Evolutionary conservation across 331 rosid genomes (phyloP).

Genomic region (Prunus yedoensis): DNA sequence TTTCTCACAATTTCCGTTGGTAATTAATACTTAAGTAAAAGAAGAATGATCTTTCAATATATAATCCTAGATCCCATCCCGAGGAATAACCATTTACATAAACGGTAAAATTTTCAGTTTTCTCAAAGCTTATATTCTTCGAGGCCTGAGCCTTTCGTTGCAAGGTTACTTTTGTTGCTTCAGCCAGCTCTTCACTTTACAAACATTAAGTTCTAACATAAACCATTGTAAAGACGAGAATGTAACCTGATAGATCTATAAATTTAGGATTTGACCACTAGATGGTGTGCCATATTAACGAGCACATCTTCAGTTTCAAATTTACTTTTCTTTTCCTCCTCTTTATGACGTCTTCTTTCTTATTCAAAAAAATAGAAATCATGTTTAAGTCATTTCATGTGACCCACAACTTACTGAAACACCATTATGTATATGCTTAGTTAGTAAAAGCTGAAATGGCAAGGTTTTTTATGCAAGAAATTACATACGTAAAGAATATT

Average conservation of each 20-base stretch:
- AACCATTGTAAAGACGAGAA: neutral
- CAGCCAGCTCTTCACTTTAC: neutral
- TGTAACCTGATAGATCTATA: neutral
- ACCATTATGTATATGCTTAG: neutral
- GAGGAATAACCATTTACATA: too few relatives aligned
- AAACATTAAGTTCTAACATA: too few relatives aligned
- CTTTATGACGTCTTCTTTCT: neutral
- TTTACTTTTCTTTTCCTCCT: neutral
- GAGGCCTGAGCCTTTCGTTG: neutral
- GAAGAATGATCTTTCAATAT: too few relatives aligned
- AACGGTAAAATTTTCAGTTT: too few relatives aligned
- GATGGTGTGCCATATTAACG: neutral
- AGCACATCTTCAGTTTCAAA: neutral
- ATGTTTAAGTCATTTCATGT: neutral
- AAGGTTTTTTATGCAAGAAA: conserved; percentile 12
- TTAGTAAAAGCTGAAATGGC: neutral
- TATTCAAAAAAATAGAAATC: too few relatives aligned
- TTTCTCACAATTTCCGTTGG: neutral
- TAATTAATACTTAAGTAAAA: too few relatives aligned
- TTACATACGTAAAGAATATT: conserved; percentile 13
- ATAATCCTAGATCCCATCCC: too few relatives aligned
- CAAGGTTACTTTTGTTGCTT: neutral
- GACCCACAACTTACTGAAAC: neutral
- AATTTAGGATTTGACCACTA: neutral
- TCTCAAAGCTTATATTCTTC: neutral